Evolutionary conservation across 306 rosid genomes (phyloP).

Genomic region (Corylus heterophylla): DNA sequence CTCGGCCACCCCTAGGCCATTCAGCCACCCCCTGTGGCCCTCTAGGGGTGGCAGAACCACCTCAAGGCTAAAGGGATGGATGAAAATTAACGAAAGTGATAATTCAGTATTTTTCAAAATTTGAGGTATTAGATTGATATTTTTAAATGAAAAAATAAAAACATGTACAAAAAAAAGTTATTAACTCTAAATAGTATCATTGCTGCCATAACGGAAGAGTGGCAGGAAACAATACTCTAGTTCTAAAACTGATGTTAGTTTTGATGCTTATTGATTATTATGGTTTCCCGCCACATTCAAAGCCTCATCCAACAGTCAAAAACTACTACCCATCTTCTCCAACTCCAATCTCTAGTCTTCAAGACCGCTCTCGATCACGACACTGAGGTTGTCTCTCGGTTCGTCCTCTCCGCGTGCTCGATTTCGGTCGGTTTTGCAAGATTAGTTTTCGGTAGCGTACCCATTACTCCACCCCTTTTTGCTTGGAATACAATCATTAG

Average conservation of each 20-base stretch:
- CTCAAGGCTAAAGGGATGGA: no score
- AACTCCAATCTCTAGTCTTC: constrained; percentile 44
- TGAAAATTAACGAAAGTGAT: no score
- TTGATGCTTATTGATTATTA: background rate
- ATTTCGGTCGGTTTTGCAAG: constrained; percentile 36
- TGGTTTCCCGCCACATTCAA: constrained; percentile 31
- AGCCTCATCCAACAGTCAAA: constrained; percentile 26
- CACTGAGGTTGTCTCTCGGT: constrained; percentile 25
- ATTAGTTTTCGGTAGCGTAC: constrained; percentile 35
- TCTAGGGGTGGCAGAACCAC: no score
- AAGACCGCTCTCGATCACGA: constrained; percentile 39
- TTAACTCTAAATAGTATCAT: no score
- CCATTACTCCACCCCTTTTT: constrained; percentile 50
- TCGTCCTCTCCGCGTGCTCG: constrained; percentile 27
- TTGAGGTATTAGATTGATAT: no score
- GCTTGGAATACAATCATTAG: constrained; percentile 48
- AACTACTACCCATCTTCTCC: constrained; percentile 33
- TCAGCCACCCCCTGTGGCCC: no score
- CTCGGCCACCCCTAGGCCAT: no score
- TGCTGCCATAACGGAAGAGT: no score
- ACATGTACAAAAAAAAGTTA: no score
- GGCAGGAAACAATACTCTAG: no score
- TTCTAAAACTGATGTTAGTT: background rate
- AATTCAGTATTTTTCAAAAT: no score
- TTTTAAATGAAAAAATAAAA: no score